Conservation (phyloP, 257 asterid genomes). For the Scutellaria galericulata region DNA sequence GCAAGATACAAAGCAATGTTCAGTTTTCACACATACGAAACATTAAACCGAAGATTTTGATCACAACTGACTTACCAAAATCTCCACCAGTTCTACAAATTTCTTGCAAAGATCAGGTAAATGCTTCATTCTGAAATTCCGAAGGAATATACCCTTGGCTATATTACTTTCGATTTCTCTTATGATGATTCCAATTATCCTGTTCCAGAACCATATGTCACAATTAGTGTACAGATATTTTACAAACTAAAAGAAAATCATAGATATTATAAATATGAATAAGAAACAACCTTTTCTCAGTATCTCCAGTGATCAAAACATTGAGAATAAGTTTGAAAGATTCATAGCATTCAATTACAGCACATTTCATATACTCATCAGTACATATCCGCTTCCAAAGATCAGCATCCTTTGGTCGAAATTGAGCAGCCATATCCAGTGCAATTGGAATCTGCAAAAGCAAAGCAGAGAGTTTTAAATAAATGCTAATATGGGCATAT, state of each 20-base stretch:
- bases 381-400: conserved; percentile 93
- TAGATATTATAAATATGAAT: background rate
- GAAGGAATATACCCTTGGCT: conserved; percentile 69
- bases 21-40: conserved; percentile 23
- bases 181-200: conserved; percentile 78
- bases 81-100: conserved; percentile 86
- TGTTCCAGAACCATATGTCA: conserved; percentile 47
- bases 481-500: conserved; percentile 10
- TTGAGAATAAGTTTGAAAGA: conserved; percentile 84
- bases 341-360: conserved; percentile 93
- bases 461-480: conserved; percentile 41
- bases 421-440: conserved; percentile 94
- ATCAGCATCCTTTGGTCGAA: conserved; percentile 85
- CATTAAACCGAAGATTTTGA: conserved; percentile 14
- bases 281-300: conserved; percentile 79
- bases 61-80: conserved; percentile 68
- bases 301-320: conserved; percentile 75
- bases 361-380: conserved; percentile 93
- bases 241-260: too few species aligned
- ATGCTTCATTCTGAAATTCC: conserved; percentile 77
- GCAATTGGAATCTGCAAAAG: conserved; percentile 89
- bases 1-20: conserved; percentile 40
- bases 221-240: conserved; percentile 10
- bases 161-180: conserved; percentile 82
- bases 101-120: conserved; percentile 80